phyloP scores from a whole-genome alignment of 1,284 basidiomycete genomes.

The Cryptococcus sp. region DNA sequence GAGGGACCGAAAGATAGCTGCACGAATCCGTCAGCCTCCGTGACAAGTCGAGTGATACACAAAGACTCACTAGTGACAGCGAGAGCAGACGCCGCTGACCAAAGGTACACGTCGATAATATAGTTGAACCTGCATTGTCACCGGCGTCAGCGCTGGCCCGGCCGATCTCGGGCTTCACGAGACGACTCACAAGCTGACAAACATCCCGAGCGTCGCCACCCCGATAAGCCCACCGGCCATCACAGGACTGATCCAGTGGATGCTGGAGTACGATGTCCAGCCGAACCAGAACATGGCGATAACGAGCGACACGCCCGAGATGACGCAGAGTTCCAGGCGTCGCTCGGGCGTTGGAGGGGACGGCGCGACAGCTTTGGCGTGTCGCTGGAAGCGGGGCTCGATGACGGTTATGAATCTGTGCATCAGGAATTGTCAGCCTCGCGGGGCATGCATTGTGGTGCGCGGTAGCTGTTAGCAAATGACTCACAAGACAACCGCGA shows the following conservation, averaged over 20 bases:
- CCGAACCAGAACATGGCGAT: conserved; percentile 51
- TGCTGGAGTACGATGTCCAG: conserved; percentile 51
- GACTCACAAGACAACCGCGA: conserved; percentile 31
- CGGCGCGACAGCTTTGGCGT: conserved; percentile 30
- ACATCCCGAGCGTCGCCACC: conserved; percentile 57
- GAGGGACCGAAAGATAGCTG: conserved; percentile 51
- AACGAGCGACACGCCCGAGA: conserved; percentile 50
- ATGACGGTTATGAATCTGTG: conserved; percentile 30
- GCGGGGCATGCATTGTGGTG: too few relatives aligned
- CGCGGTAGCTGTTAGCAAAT: neutral
- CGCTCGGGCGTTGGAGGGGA: conserved; percentile 32
- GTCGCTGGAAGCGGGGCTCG: conserved; percentile 33
- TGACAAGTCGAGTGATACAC: neutral
- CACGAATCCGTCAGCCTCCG: neutral
- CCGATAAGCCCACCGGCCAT: conserved; percentile 52
- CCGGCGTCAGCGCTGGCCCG: neutral
- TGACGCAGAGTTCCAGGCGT: conserved; percentile 40
- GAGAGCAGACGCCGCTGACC: conserved; percentile 54
- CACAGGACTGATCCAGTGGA: conserved; percentile 52
- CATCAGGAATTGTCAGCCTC: neutral
- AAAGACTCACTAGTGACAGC: conserved; percentile 48
- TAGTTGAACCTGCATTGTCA: conserved; percentile 50
- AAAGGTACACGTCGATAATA: conserved; percentile 56
- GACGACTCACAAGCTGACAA: conserved; percentile 47
- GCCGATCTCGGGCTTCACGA: neutral